phyloP scores from a whole-genome alignment of 2,329 filamentous ascomycete species.

The Epicoccum nigrum region DNA sequence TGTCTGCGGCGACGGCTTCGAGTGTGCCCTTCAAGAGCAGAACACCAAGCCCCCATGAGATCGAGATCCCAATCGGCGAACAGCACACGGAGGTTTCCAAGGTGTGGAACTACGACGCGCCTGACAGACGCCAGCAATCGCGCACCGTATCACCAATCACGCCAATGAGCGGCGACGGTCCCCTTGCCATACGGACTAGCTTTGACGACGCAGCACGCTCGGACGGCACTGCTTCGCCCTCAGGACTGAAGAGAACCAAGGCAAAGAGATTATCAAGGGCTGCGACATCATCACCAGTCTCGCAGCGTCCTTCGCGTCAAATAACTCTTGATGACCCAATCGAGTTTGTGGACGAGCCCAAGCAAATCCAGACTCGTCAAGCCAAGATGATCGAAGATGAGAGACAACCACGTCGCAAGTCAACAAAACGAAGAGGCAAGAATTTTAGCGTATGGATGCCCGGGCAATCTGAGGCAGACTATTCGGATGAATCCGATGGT shows the following conservation, averaged over 20 bases:
- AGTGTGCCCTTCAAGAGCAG: slow-evolving; percentile 47
- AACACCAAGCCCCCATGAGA: slow-evolving; percentile 58
- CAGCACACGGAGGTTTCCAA: slow-evolving; percentile 55
- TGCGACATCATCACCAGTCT: slow-evolving; percentile 34
- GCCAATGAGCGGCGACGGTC: slow-evolving; percentile 47
- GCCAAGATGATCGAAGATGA: slow-evolving; percentile 22
- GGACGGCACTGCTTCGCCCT: slow-evolving; percentile 40
- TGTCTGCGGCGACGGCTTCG: slow-evolving; percentile 41
- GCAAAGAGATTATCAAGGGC: slow-evolving; percentile 48
- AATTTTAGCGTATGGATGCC: slow-evolving; percentile 59
- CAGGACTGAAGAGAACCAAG: slow-evolving; percentile 45
- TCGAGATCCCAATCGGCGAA: slow-evolving; percentile 68
- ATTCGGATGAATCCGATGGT: slow-evolving; percentile 44
- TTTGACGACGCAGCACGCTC: slow-evolving; percentile 47
- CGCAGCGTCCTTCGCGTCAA: slow-evolving; percentile 42
- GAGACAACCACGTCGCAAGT: slow-evolving; percentile 34
- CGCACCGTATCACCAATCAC: slow-evolving; percentile 44
- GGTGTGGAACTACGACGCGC: slow-evolving; percentile 51
- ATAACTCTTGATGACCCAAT: slow-evolving; percentile 44
- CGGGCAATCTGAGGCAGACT: slow-evolving; percentile 44
- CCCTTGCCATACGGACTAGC: slow-evolving; percentile 34
- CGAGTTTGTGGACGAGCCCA: slow-evolving; percentile 21
- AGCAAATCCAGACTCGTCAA: slow-evolving; percentile 10
- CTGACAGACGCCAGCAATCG: slow-evolving; percentile 37
- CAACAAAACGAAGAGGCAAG: slow-evolving; percentile 45